Conservation (phyloP, 768 basidiomycete genomes). For the Pisolithus microcarpus region DNA sequence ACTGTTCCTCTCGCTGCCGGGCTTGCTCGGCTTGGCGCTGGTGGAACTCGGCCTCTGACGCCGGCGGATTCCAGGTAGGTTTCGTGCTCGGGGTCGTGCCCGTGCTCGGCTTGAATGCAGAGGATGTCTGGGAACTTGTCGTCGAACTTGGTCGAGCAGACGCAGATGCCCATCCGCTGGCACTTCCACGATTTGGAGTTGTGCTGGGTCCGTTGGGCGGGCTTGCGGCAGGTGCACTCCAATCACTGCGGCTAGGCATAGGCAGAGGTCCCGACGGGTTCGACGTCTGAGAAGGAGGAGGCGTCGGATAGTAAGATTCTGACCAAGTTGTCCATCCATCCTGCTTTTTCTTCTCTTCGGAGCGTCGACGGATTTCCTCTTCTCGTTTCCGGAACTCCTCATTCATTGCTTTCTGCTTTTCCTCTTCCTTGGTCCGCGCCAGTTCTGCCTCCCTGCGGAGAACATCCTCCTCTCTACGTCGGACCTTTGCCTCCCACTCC, state of each 20-base stretch:
- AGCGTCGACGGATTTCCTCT: conserved; percentile 24
- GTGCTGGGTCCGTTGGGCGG: conserved; percentile 25
- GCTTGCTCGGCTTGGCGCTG: conserved; percentile 59
- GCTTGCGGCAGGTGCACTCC: conserved; percentile 26
- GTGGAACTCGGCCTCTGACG: conserved; percentile 49
- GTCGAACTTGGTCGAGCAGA: conserved; percentile 25
- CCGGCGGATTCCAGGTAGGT: conserved; percentile 16
- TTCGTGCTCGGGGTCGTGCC: conserved; percentile 16
- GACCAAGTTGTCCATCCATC: conserved; percentile 22
- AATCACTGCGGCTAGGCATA: conserved; percentile 25
- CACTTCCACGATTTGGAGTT: conserved; percentile 21
- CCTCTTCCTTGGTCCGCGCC: conserved; percentile 17
- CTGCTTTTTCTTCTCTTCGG: conserved; percentile 26
- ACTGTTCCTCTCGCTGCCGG: conserved; percentile 60
- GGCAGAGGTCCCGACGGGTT: conserved; percentile 26
- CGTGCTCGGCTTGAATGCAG: conserved; percentile 20
- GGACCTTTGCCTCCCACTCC: conserved; percentile 23
- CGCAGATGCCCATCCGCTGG: conserved; percentile 23
- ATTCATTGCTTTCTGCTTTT: conserved; percentile 20
- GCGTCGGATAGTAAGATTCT: conserved; percentile 16
- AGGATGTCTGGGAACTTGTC: conserved; percentile 16
- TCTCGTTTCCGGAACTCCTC: conserved; percentile 25
- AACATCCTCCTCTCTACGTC: conserved; percentile 17
- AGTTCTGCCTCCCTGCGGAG: conserved; percentile 1
- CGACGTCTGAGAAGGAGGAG: conserved; percentile 21